Evolutionary conservation across 192 early-diverging fungal genomes (phyloP), one percentile per base, ranked within the genome.

Genomic region (Dissophora globulifera): DNA sequence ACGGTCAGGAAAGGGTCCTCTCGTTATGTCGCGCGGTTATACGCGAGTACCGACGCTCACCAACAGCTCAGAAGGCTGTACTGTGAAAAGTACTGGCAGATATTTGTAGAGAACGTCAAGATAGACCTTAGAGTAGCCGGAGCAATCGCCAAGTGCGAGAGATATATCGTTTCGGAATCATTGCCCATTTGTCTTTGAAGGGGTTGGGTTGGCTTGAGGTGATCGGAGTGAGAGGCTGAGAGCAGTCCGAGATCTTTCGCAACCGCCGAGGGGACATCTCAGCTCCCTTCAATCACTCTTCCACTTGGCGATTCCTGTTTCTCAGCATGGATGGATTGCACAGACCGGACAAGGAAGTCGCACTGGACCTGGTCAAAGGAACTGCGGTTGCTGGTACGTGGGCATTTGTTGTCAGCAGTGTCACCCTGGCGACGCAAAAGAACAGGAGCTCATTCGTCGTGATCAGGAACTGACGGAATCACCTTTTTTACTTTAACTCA

Each of bases 281-380:
- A n/a, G n/a, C n/a, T n/a, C 13, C 13, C 38, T 40, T 40, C 38
- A 7, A 40, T 40, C 13, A 7, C 38, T 10, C 13, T 45, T 45
- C 17, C 16, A 45, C 43, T 45, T n/a, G 16, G 17, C 43, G n/a
- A n/a, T n/a, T 38, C n/a, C n/a, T n/a, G n/a, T 38, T 9, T 13
- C 6, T 55, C 53, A 55, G 10, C 7, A 58, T 59, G 67, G 57
- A 69, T 49, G 49, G 55, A 59, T 22, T 32, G 33, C 56, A 51
- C 40, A 58, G 7, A 40, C 43, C 19, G 0, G 38, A 66, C 46
- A 67, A 67, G 19, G 63, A 76, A 41, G 58, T 76, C 30, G 72
- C 63, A 46, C 53, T 67, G 58, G 52, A 76, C 35, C 43, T 76
- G 40, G 43, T 67, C 52, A 76, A 76, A 32, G 64, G 63, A 47